phyloP scores from a whole-genome alignment of 148 eudicot genomes.

The Fallopia convolvulus region DNA sequence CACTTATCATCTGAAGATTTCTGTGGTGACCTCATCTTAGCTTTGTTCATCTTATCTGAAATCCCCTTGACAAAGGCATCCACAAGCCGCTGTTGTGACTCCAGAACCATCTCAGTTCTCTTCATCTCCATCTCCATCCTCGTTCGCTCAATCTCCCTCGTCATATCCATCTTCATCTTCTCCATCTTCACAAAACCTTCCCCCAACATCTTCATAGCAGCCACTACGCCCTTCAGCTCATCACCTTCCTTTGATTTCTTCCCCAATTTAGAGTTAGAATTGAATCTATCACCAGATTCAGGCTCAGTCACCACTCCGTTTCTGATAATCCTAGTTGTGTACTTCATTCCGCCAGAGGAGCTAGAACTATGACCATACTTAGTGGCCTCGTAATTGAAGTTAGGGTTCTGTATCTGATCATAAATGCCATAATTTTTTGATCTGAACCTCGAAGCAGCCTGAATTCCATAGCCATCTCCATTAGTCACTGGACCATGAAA shows the following conservation, averaged over 20 bases:
- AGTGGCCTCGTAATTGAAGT: neutral
- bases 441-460: slow-evolving; percentile 16
- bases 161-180: slow-evolving; percentile 88
- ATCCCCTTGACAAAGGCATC: slow-evolving; percentile 55
- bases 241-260: slow-evolving; percentile 33
- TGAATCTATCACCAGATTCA: slow-evolving; percentile 14
- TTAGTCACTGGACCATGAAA: neutral
- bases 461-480: slow-evolving; percentile 27
- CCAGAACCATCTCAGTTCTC: slow-evolving; percentile 62
- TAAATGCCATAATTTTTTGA: slow-evolving; percentile 17
- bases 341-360: slow-evolving; percentile 10
- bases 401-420: slow-evolving; percentile 12
- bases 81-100: slow-evolving; percentile 66
- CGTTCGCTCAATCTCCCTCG: slow-evolving; percentile 53
- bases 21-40: neutral
- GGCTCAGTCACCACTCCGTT: slow-evolving; percentile 14
- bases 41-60: neutral
- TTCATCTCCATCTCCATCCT: slow-evolving; percentile 90
- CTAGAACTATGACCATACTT: slow-evolving; percentile 12
- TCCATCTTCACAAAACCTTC: slow-evolving; percentile 81
- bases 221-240: slow-evolving; percentile 35
- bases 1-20: slow-evolving; percentile 3
- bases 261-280: neutral
- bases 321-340: slow-evolving; percentile 15
- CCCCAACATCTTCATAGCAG: slow-evolving; percentile 54